Percentiles rank a stretch among this genome's conserved stretches.
phyloP scores from a whole-genome alignment of 768 basidiomycete genomes.

The Thelephora aurantiotincta region DNA sequence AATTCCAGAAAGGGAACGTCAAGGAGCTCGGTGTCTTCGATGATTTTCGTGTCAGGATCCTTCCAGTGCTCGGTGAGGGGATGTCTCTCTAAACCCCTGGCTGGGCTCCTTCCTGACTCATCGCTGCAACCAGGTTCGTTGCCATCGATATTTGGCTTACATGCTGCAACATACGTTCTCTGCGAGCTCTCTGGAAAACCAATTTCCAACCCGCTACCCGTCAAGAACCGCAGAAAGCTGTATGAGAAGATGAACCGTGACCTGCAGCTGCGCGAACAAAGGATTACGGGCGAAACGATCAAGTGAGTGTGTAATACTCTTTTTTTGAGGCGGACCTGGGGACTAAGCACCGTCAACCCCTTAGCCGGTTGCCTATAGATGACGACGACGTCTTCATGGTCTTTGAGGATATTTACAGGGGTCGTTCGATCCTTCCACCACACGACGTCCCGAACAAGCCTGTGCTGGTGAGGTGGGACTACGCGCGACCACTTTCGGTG shows the following conservation, averaged over 20 bases:
- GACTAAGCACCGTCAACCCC: background rate
- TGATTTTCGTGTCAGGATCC: constrained; percentile 85
- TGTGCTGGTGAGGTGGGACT: constrained; percentile 73
- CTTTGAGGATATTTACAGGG: constrained; percentile 78
- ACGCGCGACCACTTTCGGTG: constrained; percentile 39
- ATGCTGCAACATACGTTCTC: constrained; percentile 79
- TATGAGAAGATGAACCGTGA: constrained; percentile 72
- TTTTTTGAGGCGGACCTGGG: background rate
- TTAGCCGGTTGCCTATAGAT: constrained; percentile 62
- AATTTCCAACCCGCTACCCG: constrained; percentile 68
- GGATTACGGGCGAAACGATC: constrained; percentile 38
- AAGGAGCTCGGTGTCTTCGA: constrained; percentile 84
- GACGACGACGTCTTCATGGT: constrained; percentile 75
- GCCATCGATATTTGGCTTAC: constrained; percentile 83
- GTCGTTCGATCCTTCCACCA: constrained; percentile 69
- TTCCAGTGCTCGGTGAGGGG: constrained; percentile 69
- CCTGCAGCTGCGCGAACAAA: constrained; percentile 60
- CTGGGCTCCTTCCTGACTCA: background rate
- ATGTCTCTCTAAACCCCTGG: constrained; percentile 9
- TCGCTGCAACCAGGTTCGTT: constrained; percentile 40
- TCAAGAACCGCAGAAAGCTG: constrained; percentile 74
- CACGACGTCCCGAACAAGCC: constrained; percentile 61
- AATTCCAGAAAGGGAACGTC: constrained; percentile 80
- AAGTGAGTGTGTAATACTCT: constrained; percentile 29
- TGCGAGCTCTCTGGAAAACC: constrained; percentile 79